Percentiles rank a stretch among this genome's conserved stretches.
phyloP scores from a whole-genome alignment of 2,329 filamentous ascomycete species.

The Hawksworthiomyces lignivorus region DNA sequence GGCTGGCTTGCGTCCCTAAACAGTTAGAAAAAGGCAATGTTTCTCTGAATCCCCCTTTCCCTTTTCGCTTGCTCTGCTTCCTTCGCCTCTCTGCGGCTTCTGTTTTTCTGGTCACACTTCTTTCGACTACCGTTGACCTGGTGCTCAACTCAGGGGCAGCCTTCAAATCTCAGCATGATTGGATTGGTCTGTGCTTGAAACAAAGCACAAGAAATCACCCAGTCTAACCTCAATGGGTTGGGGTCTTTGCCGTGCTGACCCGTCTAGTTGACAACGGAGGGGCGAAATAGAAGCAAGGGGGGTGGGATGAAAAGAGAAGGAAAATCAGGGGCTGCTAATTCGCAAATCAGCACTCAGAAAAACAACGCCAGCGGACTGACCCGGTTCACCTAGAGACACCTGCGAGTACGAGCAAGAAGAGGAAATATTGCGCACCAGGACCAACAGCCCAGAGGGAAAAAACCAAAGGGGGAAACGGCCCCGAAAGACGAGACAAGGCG shows the following conservation, averaged over 20 bases:
- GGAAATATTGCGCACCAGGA: background rate
- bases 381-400: too few relatives aligned
- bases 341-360: constrained; percentile 10
- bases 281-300: background rate
- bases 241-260: constrained; percentile 3
- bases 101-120: too few relatives aligned
- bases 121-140: background rate
- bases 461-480: background rate
- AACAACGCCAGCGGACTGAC: background rate
- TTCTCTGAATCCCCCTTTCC: too few relatives aligned
- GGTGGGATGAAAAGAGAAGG: background rate
- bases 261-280: background rate
- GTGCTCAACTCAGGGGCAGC: constrained; percentile 6
- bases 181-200: constrained; percentile 6
- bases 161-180: constrained; percentile 6
- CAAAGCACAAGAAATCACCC: background rate
- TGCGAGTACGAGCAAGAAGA: too few relatives aligned
- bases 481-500: background rate
- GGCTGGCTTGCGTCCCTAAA: too few relatives aligned
- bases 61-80: too few relatives aligned
- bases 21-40: too few relatives aligned
- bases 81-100: too few relatives aligned
- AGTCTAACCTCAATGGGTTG: constrained; percentile 5
- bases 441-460: background rate
- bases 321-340: constrained; percentile 10